Conservation (phyloP, 75 land plant genomes). For the Pinus taeda region DNA sequence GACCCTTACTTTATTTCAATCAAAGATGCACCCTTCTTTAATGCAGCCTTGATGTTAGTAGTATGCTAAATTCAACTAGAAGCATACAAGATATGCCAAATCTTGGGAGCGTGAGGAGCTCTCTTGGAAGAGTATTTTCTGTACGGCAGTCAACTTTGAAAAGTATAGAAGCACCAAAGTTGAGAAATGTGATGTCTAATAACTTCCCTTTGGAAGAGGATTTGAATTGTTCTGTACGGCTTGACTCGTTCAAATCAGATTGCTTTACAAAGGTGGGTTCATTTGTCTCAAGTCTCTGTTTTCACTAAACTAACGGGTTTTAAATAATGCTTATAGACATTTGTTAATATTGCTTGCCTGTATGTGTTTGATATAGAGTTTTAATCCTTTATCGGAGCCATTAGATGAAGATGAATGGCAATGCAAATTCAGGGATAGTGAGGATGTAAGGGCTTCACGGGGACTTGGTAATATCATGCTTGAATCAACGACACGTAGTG, state of each 20-base stretch:
- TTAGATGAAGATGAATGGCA: slow-evolving; percentile 56
- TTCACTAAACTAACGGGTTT: neutral
- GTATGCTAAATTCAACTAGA: slow-evolving; percentile 7
- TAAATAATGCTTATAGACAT: too few relatives aligned
- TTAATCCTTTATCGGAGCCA: slow-evolving; percentile 85
- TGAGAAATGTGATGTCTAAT: neutral
- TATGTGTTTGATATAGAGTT: slow-evolving; percentile 42
- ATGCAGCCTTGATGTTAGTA: slow-evolving; percentile 11
- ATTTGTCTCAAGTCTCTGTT: neutral
- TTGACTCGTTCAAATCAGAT: slow-evolving; percentile 23
- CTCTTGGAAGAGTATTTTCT: slow-evolving; percentile 18
- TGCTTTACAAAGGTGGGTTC: slow-evolving; percentile 29
- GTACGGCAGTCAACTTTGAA: slow-evolving; percentile 8
- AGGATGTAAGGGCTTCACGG: slow-evolving; percentile 10
- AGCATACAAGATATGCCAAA: slow-evolving; percentile 33
- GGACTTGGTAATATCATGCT: slow-evolving; percentile 8
- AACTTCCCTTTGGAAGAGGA: slow-evolving; percentile 7
- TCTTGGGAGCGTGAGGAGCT: slow-evolving; percentile 27
- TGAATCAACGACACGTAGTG: slow-evolving; percentile 2
- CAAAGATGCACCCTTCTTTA: slow-evolving; percentile 5
- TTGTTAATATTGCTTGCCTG: neutral
- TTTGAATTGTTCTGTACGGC: slow-evolving; percentile 45
- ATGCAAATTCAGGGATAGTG: slow-evolving; percentile 36
- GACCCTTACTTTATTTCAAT: slow-evolving; percentile 13
- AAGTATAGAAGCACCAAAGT: neutral